phyloP scores from a whole-genome alignment of 2,329 filamentous ascomycete genomes.

The Chalaropsis ovoidea region DNA sequence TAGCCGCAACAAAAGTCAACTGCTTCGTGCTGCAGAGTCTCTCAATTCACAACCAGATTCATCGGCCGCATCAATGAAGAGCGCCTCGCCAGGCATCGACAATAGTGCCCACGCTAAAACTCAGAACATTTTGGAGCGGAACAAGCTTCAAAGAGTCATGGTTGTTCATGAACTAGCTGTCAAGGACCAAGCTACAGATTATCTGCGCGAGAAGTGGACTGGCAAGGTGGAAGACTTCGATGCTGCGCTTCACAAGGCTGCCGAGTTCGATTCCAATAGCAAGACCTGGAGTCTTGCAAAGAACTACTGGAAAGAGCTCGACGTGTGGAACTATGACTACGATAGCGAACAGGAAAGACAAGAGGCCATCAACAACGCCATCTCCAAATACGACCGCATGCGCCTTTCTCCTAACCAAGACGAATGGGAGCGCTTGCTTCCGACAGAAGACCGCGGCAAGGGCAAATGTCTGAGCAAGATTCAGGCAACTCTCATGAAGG shows the following conservation, averaged over 20 bases:
- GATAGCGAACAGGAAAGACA: conserved; percentile 45
- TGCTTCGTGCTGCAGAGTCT: conserved; percentile 29
- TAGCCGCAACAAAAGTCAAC: conserved; percentile 12
- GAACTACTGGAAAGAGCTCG: conserved; percentile 51
- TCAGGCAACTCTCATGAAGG: conserved; percentile 49
- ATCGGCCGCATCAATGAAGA: conserved; percentile 45
- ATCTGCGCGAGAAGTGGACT: conserved; percentile 42
- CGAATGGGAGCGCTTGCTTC: conserved; percentile 52
- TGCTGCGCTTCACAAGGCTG: conserved; percentile 48
- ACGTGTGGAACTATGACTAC: conserved; percentile 54
- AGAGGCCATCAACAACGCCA: conserved; percentile 50
- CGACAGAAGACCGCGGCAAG: conserved; percentile 46
- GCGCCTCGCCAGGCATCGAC: conserved; percentile 38
- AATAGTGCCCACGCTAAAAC: conserved; percentile 38
- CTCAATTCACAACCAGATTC: conserved; percentile 42
- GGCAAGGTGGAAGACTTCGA: conserved; percentile 46
- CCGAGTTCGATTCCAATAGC: conserved; percentile 39
- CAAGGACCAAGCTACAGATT: conserved; percentile 41
- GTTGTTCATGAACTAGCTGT: conserved; percentile 54
- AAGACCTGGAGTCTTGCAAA: conserved; percentile 49
- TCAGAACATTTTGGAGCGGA: conserved; percentile 43
- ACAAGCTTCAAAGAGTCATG: conserved; percentile 43
- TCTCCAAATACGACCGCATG: conserved; percentile 50
- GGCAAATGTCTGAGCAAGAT: conserved; percentile 53
- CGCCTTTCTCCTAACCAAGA: conserved; percentile 46